phyloP scores from a whole-genome alignment of 2,329 filamentous ascomycete genomes.

The Phyllosticta citriasiana region DNA sequence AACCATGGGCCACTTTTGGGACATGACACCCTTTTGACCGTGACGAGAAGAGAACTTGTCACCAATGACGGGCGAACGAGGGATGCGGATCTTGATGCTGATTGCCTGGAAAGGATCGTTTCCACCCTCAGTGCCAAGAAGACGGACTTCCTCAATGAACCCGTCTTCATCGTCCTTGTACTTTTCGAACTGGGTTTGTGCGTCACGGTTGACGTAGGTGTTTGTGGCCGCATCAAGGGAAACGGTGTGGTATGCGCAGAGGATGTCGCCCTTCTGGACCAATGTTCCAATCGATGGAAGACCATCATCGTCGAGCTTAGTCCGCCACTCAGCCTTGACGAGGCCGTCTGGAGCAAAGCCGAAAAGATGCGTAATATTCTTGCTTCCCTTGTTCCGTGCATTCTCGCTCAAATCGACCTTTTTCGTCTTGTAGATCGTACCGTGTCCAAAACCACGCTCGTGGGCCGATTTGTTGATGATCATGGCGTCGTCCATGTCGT shows the following conservation, averaged over 20 bases:
- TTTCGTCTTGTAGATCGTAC: constrained; percentile 97
- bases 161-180: constrained; percentile 88
- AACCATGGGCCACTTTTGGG: constrained; percentile 85
- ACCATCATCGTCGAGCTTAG: constrained; percentile 76
- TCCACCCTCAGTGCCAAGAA: constrained; percentile 78
- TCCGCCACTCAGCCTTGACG: constrained; percentile 59
- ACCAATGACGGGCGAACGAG: constrained; percentile 83
- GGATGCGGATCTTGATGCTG: constrained; percentile 86
- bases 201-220: constrained; percentile 75
- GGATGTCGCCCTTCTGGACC: constrained; percentile 69
- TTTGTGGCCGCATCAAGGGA: constrained; percentile 62
- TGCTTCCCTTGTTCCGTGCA: constrained; percentile 52
- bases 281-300: constrained; percentile 70
- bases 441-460: constrained; percentile 90
- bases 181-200: constrained; percentile 75
- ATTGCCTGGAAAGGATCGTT: constrained; percentile 77
- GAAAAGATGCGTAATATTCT: constrained; percentile 70
- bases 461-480: constrained; percentile 97
- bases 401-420: constrained; percentile 80
- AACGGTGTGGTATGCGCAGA: constrained; percentile 86
- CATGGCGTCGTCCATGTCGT: constrained; percentile 99
- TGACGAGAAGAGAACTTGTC: constrained; percentile 99
- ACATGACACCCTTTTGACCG: constrained; percentile 94
- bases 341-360: constrained; percentile 75
- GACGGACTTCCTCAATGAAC: constrained; percentile 84